Evolutionary conservation across 225 moss, liverwort and hornwort genomes (phyloP).

Genomic region (Rhytidiadelphus loreus): DNA sequence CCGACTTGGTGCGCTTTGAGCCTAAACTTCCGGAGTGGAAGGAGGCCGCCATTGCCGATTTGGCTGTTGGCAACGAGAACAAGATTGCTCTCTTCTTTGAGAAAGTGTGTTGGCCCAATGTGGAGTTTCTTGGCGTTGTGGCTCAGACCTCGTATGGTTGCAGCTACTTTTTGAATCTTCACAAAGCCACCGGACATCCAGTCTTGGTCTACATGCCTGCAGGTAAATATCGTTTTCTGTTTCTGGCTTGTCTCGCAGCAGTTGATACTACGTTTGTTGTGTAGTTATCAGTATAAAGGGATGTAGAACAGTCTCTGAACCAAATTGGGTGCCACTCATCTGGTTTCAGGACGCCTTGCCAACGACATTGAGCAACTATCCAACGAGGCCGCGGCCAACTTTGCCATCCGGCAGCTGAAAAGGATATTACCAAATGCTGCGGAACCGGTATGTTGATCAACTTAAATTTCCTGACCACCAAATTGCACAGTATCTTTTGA

Average conservation of each 20-base stretch:
- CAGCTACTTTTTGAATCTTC: constrained; percentile 99
- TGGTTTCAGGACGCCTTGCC: constrained; percentile 74
- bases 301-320: background rate
- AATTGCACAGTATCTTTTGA: background rate
- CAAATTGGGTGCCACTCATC: background rate
- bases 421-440: constrained; percentile 82
- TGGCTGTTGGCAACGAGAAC: constrained; percentile 95
- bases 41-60: constrained; percentile 62
- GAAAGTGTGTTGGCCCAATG: constrained; percentile 92
- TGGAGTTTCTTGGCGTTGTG: constrained; percentile 96
- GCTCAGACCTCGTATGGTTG: constrained; percentile 88
- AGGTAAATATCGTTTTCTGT: constrained; percentile 1
- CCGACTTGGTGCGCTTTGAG: constrained; percentile 57
- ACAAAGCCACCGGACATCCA: constrained; percentile 97
- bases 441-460: constrained; percentile 55
- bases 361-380: constrained; percentile 84
- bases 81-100: constrained; percentile 93
- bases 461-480: background rate
- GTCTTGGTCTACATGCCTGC: constrained; percentile 99
- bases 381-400: constrained; percentile 76
- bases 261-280: background rate
- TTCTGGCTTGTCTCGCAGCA: background rate
- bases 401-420: constrained; percentile 88
- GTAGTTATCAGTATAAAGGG: background rate
- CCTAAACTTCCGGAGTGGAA: constrained; percentile 93